These are phyloP conservation scores for Berkeleyomyces basicola DNA, from an alignment of 2,329 filamentous ascomycete species.

Conservation along the genomic window DNA sequence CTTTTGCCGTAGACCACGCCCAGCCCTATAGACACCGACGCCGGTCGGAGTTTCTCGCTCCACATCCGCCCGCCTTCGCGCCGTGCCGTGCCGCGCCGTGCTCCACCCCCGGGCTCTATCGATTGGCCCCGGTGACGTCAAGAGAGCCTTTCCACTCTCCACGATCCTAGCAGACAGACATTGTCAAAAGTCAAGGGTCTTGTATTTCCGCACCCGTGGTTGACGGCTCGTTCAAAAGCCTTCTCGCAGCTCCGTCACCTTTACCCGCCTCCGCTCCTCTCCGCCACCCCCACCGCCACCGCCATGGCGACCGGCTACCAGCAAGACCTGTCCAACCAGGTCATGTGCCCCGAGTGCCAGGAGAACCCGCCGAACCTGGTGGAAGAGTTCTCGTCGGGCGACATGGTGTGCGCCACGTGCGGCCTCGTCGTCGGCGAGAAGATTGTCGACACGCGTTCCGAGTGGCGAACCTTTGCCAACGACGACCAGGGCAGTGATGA, in stretches of 20 bases:
- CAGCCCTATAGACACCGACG: too few species aligned
- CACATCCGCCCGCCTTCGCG: too few species aligned
- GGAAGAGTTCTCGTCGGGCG: constrained; percentile 81
- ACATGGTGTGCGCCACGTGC: constrained; percentile 84
- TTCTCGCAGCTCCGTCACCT: neutral
- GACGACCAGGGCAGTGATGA: constrained; percentile 95
- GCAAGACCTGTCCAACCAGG: constrained; percentile 71
- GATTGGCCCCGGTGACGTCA: too few species aligned
- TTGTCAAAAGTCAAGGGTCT: neutral
- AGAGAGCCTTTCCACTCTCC: too few species aligned
- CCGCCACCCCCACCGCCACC: neutral
- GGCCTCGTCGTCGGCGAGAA: constrained; percentile 80
- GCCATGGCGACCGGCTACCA: constrained; percentile 34
- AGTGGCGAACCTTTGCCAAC: constrained; percentile 98
- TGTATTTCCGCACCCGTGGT: neutral
- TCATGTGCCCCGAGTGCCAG: constrained; percentile 82
- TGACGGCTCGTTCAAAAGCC: neutral
- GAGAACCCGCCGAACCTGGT: constrained; percentile 82
- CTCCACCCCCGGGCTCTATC: too few species aligned
- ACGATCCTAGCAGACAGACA: too few species aligned
- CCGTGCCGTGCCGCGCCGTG: too few species aligned
- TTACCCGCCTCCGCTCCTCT: neutral
- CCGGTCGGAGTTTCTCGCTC: too few species aligned
- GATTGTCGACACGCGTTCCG: constrained; percentile 87
- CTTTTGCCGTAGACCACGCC: too few species aligned